These are phyloP conservation scores for Hirschioporus abietinus DNA, from an alignment of 768 basidiomycete species.

Conservation along the genomic window DNA sequence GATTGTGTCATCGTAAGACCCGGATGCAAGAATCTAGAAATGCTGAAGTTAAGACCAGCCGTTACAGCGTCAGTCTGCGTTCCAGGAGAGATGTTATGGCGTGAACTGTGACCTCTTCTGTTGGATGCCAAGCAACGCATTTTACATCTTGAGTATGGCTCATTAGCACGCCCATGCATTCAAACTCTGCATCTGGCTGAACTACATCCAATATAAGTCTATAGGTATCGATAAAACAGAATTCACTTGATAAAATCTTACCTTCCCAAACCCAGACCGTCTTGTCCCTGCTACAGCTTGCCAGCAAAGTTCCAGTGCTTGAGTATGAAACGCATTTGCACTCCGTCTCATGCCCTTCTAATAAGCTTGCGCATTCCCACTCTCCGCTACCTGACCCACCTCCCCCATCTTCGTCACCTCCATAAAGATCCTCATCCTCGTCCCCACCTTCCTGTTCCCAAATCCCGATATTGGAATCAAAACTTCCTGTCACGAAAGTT, in stretches of 20 bases:
- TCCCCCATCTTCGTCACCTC: slow-evolving; percentile 16
- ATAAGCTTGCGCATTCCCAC: slow-evolving; percentile 83
- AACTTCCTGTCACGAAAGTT: slow-evolving; percentile 87
- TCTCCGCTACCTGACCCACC: slow-evolving; percentile 38
- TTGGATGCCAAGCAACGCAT: slow-evolving; percentile 90
- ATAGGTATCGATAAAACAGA: slow-evolving; percentile 5
- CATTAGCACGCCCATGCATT: slow-evolving; percentile 93
- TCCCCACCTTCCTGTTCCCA: slow-evolving; percentile 68
- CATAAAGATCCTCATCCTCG: slow-evolving; percentile 29
- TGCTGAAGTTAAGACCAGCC: neutral
- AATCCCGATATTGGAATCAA: slow-evolving; percentile 87
- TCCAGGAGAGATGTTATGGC: slow-evolving; percentile 4
- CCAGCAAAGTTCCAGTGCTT: slow-evolving; percentile 70
- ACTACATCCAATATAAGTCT: slow-evolving; percentile 36
- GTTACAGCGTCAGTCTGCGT: neutral
- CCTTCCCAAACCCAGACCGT: slow-evolving; percentile 99
- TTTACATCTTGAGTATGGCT: slow-evolving; percentile 98
- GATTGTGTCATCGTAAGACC: slow-evolving; percentile 95
- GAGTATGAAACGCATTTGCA: slow-evolving; percentile 91
- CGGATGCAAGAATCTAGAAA: slow-evolving; percentile 86
- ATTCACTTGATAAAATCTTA: slow-evolving; percentile 23
- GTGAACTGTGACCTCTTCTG: slow-evolving; percentile 75
- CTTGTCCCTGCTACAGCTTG: slow-evolving; percentile 94
- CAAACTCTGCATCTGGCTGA: slow-evolving; percentile 88
- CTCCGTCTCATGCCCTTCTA: slow-evolving; percentile 96